A percentile compares a stretch with the other conserved stretches of the same genome.
These are phyloP conservation scores for Penicillium sp. DNA, from an alignment of 2,329 filamentous ascomycete species.

Conservation along the genomic window DNA sequence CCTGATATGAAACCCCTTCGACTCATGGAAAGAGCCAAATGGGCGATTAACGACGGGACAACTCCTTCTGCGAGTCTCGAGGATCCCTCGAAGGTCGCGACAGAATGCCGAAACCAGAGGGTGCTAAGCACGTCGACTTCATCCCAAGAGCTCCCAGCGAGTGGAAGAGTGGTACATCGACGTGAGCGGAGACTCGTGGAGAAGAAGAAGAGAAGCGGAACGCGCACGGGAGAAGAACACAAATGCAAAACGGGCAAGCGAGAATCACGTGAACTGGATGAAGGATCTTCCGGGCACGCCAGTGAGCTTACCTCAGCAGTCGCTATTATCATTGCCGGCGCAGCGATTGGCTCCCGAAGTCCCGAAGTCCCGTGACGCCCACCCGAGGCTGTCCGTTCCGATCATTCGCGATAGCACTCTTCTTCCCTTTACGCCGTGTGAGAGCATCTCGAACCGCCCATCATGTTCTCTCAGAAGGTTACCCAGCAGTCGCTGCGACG, in stretches of 20 bases:
- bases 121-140: conserved; percentile 41
- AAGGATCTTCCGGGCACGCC: conserved; percentile 40
- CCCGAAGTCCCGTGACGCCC: conserved; percentile 36
- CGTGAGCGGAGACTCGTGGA: conserved; percentile 42
- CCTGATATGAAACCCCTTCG: conserved; percentile 51
- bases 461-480: conserved; percentile 50
- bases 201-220: conserved; percentile 24
- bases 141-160: conserved; percentile 26
- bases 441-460: conserved; percentile 25
- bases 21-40: conserved; percentile 47
- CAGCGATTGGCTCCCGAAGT: conserved; percentile 34
- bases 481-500: conserved; percentile 49
- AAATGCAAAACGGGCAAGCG: conserved; percentile 20
- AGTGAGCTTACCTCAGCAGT: too few species aligned
- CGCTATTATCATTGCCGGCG: conserved; percentile 33
- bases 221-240: conserved; percentile 5
- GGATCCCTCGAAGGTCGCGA: conserved; percentile 41
- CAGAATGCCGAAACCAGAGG: conserved; percentile 48
- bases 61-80: conserved; percentile 43
- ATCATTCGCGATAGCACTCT: conserved; percentile 30
- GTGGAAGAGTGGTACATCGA: conserved; percentile 35
- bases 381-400: conserved; percentile 44
- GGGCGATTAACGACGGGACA: conserved; percentile 52
- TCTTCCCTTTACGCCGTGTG: conserved; percentile 14
- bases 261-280: conserved; percentile 16